Conservation (phyloP, 345 rosid genomes). For the Mangifera indica region DNA sequence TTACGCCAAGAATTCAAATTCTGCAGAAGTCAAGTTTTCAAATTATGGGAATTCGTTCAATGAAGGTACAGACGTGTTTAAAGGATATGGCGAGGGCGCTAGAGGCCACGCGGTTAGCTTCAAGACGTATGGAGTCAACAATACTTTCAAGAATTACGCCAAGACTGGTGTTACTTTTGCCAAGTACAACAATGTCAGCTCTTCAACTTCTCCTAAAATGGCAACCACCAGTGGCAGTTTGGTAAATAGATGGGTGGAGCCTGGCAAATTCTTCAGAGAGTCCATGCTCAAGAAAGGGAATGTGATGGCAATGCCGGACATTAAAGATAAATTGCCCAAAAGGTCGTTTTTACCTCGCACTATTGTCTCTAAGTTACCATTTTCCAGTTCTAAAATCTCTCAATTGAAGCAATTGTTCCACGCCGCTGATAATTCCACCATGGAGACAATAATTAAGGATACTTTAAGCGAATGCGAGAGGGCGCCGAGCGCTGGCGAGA, state of each 20-base stretch:
- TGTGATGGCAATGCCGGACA: constrained; percentile 81
- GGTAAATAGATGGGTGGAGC: constrained; percentile 73
- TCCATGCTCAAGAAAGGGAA: constrained; percentile 60
- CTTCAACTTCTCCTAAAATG: constrained; percentile 7
- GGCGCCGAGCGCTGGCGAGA: constrained; percentile 66
- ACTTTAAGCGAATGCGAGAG: constrained; percentile 74
- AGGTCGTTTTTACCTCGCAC: constrained; percentile 86
- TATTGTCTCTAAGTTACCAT: constrained; percentile 58
- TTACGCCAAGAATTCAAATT: constrained; percentile 55
- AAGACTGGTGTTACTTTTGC: constrained; percentile 50
- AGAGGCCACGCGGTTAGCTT: constrained; percentile 38
- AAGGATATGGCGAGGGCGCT: constrained; percentile 53
- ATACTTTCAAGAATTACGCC: constrained; percentile 53
- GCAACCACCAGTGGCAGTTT: constrained; percentile 32
- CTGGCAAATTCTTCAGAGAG: constrained; percentile 83
- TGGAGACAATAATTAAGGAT: constrained; percentile 51
- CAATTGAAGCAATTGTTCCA: constrained; percentile 45
- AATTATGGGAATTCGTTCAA: constrained; percentile 60
- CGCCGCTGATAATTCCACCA: constrained; percentile 60
- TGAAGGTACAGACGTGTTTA: constrained; percentile 55
- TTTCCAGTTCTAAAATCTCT: constrained; percentile 38
- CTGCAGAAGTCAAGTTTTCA: constrained; percentile 40
- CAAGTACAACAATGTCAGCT: constrained; percentile 34
- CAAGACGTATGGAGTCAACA: constrained; percentile 49
- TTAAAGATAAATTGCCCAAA: constrained; percentile 79